Conservation (phyloP, 768 basidiomycete genomes). For the Boletus rubropictus region DNA sequence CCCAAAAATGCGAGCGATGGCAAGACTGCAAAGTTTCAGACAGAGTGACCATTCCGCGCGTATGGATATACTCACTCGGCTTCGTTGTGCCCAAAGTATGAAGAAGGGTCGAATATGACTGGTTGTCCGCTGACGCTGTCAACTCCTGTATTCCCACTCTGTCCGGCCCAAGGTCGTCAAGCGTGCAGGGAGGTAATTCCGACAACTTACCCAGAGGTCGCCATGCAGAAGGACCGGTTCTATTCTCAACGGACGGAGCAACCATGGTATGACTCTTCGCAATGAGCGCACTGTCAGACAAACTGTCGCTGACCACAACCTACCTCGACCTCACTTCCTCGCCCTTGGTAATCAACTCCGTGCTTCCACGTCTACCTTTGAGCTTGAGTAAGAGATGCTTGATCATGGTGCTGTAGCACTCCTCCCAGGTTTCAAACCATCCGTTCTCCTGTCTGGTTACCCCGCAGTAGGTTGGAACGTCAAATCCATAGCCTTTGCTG, state of each 20-base stretch:
- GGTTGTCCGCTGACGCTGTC: constrained; percentile 51
- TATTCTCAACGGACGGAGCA: constrained; percentile 53
- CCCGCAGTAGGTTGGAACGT: constrained; percentile 73
- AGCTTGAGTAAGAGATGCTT: constrained; percentile 50
- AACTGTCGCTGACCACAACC: constrained; percentile 12
- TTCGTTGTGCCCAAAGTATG: constrained; percentile 77
- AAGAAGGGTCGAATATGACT: constrained; percentile 72
- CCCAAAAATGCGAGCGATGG: constrained; percentile 76
- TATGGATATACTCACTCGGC: constrained; percentile 65
- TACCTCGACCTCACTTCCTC: constrained; percentile 45
- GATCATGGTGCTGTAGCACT: constrained; percentile 60
- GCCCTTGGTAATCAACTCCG: constrained; percentile 46
- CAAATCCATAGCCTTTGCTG: constrained; percentile 59
- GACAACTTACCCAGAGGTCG: constrained; percentile 64
- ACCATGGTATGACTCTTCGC: constrained; percentile 63
- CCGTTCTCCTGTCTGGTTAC: constrained; percentile 65
- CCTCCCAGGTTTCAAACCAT: constrained; percentile 67
- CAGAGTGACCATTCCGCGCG: neutral
- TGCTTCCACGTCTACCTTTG: constrained; percentile 35
- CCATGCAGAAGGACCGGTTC: constrained; percentile 72
- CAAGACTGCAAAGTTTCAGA: constrained; percentile 38
- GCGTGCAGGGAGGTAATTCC: neutral
- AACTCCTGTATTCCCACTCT: constrained; percentile 73
- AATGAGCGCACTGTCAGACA: constrained; percentile 5
- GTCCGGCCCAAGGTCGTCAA: constrained; percentile 2